Base-by-base conservation (phyloP, 352 stramenopile species). In the Globisporangium paroecandrum region DNA sequence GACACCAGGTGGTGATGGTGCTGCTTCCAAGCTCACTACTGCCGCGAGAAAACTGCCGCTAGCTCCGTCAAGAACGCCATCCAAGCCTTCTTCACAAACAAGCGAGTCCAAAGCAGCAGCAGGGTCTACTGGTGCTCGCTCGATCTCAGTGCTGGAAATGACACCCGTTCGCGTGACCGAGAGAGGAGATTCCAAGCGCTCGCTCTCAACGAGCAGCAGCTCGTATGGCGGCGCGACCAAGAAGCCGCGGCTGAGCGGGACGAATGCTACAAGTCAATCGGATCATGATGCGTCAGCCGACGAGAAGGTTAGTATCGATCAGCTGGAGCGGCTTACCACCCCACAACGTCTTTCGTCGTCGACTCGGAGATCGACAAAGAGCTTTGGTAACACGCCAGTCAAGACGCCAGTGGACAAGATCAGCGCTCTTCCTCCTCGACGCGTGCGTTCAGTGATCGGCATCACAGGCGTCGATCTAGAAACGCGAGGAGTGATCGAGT, bases 401-500 rank as follows among this genome's bases (percentile, higher is more conserved):
- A 65, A 38, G 38, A 69, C 64, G 1, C 64, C 64, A 54, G 22
- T 57, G 20, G 54, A 69, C 54, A 70, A 77, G 60, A 75, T 67
- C 38, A 57, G 9, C 59, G 46, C 47, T 32, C 32, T 36, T 27
- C 68, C 76, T 3, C 69, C 67, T 22, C 66, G 75, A 55, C 81
- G 74, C 29, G 38, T 67, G 41, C 82, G 82, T n/a, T 79, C 78
- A 25, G 74, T 95, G 6, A 91, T 95, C 57, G 79, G 81, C 24
- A 93, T 95, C 62, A 95, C 84, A 0, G 85, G 83, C 24, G 83
- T 93, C 4, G 82, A 88, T 32, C 58, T 73, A 25, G 83, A 90
- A 55, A 73, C 77, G 1, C 74, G 87, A 53, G 69, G 80, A 0
- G 78, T 89, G 20, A 77, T 95, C 24, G 81, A 92, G 64, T 91